phyloP scores from a whole-genome alignment of 2,329 filamentous ascomycete genomes.

The Pyrenochaeta sp. region DNA sequence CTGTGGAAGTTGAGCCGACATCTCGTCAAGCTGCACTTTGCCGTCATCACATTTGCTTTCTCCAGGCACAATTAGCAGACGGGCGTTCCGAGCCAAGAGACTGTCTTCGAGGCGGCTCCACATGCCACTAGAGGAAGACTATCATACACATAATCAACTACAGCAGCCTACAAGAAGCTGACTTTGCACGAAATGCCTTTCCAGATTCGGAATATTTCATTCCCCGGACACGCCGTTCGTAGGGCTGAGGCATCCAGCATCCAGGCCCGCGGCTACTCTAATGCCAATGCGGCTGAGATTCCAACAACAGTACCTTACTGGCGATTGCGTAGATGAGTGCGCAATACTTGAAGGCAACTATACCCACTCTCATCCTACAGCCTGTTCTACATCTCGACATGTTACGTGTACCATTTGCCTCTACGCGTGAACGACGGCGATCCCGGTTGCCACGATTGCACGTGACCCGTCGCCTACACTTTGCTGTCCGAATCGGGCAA shows the following conservation, averaged over 20 bases:
- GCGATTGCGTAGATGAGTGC: constrained; percentile 1
- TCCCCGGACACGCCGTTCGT: constrained; percentile 2
- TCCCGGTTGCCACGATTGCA: constrained; percentile 1
- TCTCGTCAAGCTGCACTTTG: neutral
- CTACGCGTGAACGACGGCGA: too few relatives aligned
- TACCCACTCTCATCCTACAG: neutral
- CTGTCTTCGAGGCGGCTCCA: too few relatives aligned
- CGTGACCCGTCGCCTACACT: neutral
- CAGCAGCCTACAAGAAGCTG: neutral
- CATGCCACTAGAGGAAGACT: neutral
- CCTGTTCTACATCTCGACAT: neutral
- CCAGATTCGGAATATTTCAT: constrained; percentile 1
- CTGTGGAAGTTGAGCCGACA: neutral
- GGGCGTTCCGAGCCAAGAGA: too few relatives aligned
- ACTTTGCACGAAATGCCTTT: neutral
- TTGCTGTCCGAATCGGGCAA: neutral
- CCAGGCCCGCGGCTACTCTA: constrained; percentile 5
- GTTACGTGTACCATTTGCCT: too few relatives aligned
- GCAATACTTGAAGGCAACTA: neutral
- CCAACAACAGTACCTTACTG: constrained; percentile 3
- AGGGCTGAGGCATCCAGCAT: constrained; percentile 2
- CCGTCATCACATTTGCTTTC: too few relatives aligned
- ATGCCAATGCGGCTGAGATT: constrained; percentile 2
- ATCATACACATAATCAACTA: neutral
- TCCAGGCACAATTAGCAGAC: too few relatives aligned